phyloP scores from a whole-genome alignment of 2,329 filamentous ascomycete genomes.

The Cephalotrichum gorgonifer region DNA sequence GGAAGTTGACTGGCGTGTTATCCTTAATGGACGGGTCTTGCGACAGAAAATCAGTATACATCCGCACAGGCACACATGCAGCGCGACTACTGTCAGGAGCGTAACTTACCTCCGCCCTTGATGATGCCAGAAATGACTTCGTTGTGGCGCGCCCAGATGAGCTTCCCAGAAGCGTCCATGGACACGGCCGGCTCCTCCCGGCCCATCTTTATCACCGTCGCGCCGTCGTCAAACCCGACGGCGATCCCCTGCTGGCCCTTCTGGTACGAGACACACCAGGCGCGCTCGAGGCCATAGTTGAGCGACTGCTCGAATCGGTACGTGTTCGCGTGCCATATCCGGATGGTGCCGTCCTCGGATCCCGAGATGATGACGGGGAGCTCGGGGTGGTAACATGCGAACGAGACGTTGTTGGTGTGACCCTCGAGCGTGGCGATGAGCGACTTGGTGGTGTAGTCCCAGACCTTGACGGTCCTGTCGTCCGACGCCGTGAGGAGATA shows the following conservation, averaged over 20 bases:
- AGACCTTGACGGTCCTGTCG: slow-evolving; percentile 93
- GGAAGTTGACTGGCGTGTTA: slow-evolving; percentile 72
- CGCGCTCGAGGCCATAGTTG: slow-evolving; percentile 90
- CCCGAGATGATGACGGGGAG: slow-evolving; percentile 95
- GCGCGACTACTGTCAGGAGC: neutral
- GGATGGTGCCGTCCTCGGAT: slow-evolving; percentile 93
- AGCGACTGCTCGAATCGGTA: slow-evolving; percentile 93
- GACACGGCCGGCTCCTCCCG: slow-evolving; percentile 94
- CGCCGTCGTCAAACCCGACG: slow-evolving; percentile 94
- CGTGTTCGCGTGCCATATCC: slow-evolving; percentile 98
- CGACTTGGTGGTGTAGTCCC: slow-evolving; percentile 98
- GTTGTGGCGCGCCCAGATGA: slow-evolving; percentile 92
- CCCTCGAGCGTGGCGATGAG: slow-evolving; percentile 94
- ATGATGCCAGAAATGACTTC: slow-evolving; percentile 93
- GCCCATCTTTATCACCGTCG: slow-evolving; percentile 95
- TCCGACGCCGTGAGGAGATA: slow-evolving; percentile 96
- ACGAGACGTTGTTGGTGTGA: slow-evolving; percentile 96
- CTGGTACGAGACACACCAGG: slow-evolving; percentile 96
- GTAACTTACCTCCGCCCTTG: slow-evolving; percentile 62
- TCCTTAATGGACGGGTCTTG: slow-evolving; percentile 73
- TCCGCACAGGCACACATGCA: neutral
- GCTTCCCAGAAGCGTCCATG: slow-evolving; percentile 92
- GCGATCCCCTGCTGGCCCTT: slow-evolving; percentile 89
- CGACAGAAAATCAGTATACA: neutral
- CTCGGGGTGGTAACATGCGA: slow-evolving; percentile 95